These are phyloP conservation scores for Tilletia setariae DNA, from an alignment of 1,284 basidiomycete species.

Conservation along the genomic window DNA sequence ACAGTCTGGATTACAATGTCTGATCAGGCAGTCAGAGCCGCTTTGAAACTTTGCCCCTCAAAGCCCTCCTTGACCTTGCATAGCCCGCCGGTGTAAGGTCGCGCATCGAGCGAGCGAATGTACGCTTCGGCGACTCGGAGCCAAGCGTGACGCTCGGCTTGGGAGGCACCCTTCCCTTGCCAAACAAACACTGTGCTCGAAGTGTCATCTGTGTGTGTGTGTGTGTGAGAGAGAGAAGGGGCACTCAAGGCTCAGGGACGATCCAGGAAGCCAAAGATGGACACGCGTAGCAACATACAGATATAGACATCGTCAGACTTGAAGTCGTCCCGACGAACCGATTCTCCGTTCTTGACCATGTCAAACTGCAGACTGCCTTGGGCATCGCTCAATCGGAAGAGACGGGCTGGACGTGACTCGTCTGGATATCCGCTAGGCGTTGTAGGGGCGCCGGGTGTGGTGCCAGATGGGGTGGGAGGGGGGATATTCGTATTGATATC, in stretches of 20 bases:
- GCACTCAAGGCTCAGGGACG: not conserved
- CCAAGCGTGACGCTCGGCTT: slow-evolving; percentile 3
- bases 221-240: not conserved
- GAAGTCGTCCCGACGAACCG: slow-evolving; percentile 4
- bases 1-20: not conserved
- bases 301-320: slow-evolving; percentile 15
- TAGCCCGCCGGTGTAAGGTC: not conserved
- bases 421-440: not conserved
- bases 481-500: slow-evolving; percentile 13
- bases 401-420: not conserved
- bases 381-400: slow-evolving; percentile 13
- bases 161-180: slow-evolving; percentile 10
- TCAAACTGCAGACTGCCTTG: slow-evolving; percentile 12
- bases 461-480: not conserved
- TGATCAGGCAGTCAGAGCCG: not conserved
- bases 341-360: slow-evolving; percentile 13
- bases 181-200: slow-evolving; percentile 11
- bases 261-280: not conserved
- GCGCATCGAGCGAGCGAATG: slow-evolving; percentile 3
- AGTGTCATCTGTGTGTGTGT: slow-evolving; percentile 4
- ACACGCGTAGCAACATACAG: not conserved
- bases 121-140: slow-evolving; percentile 15
- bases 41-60: not conserved
- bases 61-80: slow-evolving; percentile 5
- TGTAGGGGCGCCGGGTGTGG: not conserved